Conservation (phyloP, 2,329 filamentous ascomycete genomes). For the Chaetomium globosum region DNA sequence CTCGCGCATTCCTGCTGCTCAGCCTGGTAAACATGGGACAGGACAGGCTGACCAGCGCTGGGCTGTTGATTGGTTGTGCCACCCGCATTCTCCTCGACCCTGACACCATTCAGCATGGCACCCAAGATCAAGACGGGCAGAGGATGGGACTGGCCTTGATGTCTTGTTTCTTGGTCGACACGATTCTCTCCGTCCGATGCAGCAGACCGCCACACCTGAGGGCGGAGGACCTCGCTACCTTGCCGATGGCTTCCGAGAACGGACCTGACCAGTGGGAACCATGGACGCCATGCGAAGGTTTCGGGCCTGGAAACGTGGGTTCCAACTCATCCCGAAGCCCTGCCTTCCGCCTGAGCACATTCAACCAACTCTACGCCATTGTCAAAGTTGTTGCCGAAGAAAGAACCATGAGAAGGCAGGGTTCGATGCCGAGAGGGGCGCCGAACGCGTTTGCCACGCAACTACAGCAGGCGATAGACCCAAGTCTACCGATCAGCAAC, state of each 20-base stretch:
- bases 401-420: constrained; percentile 23
- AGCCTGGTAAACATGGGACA: constrained; percentile 65
- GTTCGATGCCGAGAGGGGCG: background rate
- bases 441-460: constrained; percentile 25
- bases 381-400: constrained; percentile 41
- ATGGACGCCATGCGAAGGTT: constrained; percentile 59
- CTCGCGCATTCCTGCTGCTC: constrained; percentile 61
- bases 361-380: constrained; percentile 49
- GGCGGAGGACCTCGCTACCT: constrained; percentile 50
- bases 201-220: constrained; percentile 55
- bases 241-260: constrained; percentile 60
- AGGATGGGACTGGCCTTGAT: constrained; percentile 43
- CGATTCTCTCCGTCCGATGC: constrained; percentile 56
- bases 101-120: background rate
- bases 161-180: constrained; percentile 66
- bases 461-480: constrained; percentile 33
- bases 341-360: constrained; percentile 46
- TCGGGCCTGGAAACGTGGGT: constrained; percentile 37
- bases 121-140: constrained; percentile 20
- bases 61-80: constrained; percentile 67
- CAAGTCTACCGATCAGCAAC: constrained; percentile 34
- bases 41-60: constrained; percentile 60
- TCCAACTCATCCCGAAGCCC: constrained; percentile 38
- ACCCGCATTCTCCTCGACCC: constrained; percentile 53
- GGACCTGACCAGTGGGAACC: constrained; percentile 75